phyloP scores from a whole-genome alignment of 768 basidiomycete species.

The Auricularia sp. region DNA sequence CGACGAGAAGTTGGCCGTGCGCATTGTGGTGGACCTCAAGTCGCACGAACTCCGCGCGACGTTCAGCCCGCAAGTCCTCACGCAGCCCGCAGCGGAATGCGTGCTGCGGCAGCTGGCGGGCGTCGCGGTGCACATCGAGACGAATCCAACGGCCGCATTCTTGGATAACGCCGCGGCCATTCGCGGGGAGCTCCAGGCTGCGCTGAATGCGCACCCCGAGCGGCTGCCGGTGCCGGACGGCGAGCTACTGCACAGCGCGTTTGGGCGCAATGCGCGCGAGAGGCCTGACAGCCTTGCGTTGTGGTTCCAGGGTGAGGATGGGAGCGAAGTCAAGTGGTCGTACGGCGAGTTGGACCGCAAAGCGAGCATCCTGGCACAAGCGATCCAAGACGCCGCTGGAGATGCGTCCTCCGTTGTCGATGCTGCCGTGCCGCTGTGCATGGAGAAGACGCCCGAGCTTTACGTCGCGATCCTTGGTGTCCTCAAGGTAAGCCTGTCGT shows the following conservation, averaged over 20 bases:
- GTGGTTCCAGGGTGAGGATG: background rate
- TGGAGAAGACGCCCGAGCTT: conserved; percentile 2
- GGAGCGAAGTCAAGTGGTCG: background rate
- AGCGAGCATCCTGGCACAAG: background rate
- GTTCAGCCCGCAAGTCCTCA: background rate
- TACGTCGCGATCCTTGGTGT: background rate
- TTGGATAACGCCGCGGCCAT: background rate
- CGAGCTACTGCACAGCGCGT: conserved; percentile 1
- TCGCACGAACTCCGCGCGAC: background rate
- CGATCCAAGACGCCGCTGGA: background rate
- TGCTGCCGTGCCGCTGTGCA: background rate
- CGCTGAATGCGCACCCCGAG: background rate
- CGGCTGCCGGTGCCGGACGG: background rate
- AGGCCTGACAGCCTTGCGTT: background rate
- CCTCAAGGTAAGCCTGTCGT: background rate
- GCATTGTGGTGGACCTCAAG: background rate
- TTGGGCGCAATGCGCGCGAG: background rate
- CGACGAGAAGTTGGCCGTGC: background rate
- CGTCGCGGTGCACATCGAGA: background rate
- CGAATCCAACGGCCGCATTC: background rate
- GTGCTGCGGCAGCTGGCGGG: background rate
- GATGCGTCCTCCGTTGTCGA: background rate
- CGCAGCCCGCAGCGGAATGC: background rate
- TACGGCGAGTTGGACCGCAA: background rate
- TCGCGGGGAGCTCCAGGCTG: background rate